A percentile compares a stretch with the other conserved stretches of the same genome.
Evolutionary conservation across 768 basidiomycete genomes (phyloP).

Genomic region (Suillus fuscotomentosus): DNA sequence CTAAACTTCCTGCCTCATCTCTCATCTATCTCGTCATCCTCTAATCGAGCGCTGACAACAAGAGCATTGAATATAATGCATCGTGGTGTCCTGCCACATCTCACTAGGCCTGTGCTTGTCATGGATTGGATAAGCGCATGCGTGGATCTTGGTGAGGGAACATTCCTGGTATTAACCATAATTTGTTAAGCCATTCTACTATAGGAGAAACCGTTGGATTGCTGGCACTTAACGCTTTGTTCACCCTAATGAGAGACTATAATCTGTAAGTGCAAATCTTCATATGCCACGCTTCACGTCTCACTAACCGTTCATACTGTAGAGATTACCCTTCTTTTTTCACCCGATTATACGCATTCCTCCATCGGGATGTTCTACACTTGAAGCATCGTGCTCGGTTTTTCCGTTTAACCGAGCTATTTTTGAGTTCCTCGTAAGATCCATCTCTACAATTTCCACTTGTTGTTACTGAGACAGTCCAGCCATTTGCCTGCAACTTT

Average conservation of each 20-base stretch:
- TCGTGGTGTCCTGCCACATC: constrained; percentile 76
- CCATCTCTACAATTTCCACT: constrained; percentile 1
- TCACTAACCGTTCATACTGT: constrained; percentile 10
- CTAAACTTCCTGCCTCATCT: constrained; percentile 65
- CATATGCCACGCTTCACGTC: neutral
- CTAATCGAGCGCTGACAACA: constrained; percentile 41
- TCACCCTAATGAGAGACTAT: constrained; percentile 87
- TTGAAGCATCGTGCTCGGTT: constrained; percentile 92
- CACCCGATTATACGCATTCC: constrained; percentile 84
- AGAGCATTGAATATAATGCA: constrained; percentile 79
- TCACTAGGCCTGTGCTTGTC: constrained; percentile 73
- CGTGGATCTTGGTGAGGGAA: constrained; percentile 69
- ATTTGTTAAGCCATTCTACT: constrained; percentile 4
- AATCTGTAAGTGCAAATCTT: constrained; percentile 66
- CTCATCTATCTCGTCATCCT: constrained; percentile 33
- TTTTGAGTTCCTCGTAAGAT: constrained; percentile 87
- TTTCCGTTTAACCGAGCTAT: constrained; percentile 89
- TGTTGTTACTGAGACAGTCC: constrained; percentile 6
- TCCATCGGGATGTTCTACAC: constrained; percentile 86
- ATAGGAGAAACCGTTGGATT: constrained; percentile 83
- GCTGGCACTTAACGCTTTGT: constrained; percentile 88
- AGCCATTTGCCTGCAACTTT: constrained; percentile 87
- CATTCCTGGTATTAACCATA: neutral
- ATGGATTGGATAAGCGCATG: constrained; percentile 92
- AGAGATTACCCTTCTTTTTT: constrained; percentile 98